Conservation (phyloP, 768 basidiomycete genomes). For the Amanita inopinata region DNA sequence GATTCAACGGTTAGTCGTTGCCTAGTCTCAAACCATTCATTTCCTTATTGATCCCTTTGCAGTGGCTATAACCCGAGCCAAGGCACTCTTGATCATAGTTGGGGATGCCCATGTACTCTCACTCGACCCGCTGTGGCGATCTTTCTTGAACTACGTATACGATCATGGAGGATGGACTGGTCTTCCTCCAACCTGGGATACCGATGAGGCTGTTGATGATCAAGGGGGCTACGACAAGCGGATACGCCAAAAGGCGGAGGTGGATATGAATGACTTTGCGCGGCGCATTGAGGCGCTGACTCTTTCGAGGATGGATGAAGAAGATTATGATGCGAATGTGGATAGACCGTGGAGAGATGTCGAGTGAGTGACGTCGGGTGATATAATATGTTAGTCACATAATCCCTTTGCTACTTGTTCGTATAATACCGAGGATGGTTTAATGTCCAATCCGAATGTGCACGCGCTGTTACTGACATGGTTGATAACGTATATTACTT, state of each 20-base stretch:
- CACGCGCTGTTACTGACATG: too few relatives aligned
- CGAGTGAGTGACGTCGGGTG: constrained; percentile 19
- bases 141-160: constrained; percentile 51
- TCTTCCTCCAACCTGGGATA: constrained; percentile 36
- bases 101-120: constrained; percentile 51
- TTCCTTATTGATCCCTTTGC: neutral
- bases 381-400: neutral
- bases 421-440: too few relatives aligned
- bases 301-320: constrained; percentile 19
- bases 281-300: constrained; percentile 25
- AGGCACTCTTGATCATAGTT: constrained; percentile 49
- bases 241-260: constrained; percentile 20
- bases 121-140: constrained; percentile 54
- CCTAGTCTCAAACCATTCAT: neutral
- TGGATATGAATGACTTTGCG: constrained; percentile 35
- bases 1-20: constrained; percentile 47
- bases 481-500: too few relatives aligned
- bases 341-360: constrained; percentile 34
- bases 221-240: constrained; percentile 30
- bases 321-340: constrained; percentile 23
- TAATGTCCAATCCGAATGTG: too few relatives aligned
- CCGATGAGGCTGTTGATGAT: constrained; percentile 24
- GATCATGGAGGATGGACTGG: constrained; percentile 46
- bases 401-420: neutral
- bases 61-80: constrained; percentile 57